Base-by-base conservation (phyloP, 345 rosid genomes). In the Eucalyptus globulus region DNA sequence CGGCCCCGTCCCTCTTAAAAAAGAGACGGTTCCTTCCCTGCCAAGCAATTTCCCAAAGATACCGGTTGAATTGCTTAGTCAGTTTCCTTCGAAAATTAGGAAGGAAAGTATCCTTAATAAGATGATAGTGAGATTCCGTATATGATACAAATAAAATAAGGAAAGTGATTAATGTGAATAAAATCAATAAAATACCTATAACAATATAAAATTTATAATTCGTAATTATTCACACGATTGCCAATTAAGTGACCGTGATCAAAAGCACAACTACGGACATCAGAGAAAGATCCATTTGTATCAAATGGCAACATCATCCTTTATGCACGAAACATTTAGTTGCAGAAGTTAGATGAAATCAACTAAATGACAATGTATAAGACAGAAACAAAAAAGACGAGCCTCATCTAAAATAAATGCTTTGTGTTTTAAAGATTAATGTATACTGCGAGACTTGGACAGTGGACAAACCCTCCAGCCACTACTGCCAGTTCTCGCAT, bases 181-280 rank as follows among this genome's bases (percentile, higher is more conserved):
- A n/a, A 67, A 67, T 19, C 80, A 31, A 67, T 31, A 15, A 67
- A 67, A 67, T 67, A n/a, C 80, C 37, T 7, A 67, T 1, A 67
- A 5, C 4, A 15, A 16, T 67, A 67, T 17, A 67, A 67, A 31
- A 31, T 31, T 15, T 67, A 8, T 31, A 37, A 67, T 67, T 31
- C 1, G 12, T 31, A 16, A 31, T 17, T 31, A 67, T 31, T 67
- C 40, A 14, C 4, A 0, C 7, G 6, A 69, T 69, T 1, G 4
- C 43, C 2, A 31, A 69, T 31, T 69, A 21, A 53, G 58, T 53
- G 24, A 53, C 26, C 58, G 21, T 53, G 58, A 53, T 21, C 58
- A 31, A 65, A n/a, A n/a, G 40, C 76, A 65, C 76, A n/a, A n/a
- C 34, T 65, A 14, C 1, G 40, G 21, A 65, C 76, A n/a, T 4